Base-by-base conservation (phyloP, 2,329 filamentous ascomycete genomes). In the Emergomyces africanus region DNA sequence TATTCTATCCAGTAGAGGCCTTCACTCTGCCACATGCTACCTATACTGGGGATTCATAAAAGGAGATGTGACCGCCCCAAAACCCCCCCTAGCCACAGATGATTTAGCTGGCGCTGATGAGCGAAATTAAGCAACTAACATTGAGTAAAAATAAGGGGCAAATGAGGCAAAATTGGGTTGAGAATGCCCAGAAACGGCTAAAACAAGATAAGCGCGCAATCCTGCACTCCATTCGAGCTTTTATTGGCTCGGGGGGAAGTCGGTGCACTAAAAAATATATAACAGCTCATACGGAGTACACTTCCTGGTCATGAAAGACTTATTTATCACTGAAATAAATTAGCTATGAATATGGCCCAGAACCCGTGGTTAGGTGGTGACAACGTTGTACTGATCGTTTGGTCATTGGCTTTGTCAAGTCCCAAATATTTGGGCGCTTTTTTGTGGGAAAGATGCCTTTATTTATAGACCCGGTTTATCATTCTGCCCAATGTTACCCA, bases 251-350 rank as follows among this genome's bases (percentile, higher is more conserved):
- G 6, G 20, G 23, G 48, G 25, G 23, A 50, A 70, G 68, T 10
- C 67, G 62, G 60, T 69, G 68, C 58, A 61, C 61, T 68, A 72
- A 67, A 63, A 35, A 70, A 59, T 57, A 66, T 68, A 54, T 66
- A 72, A 61, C 57, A 70, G 30, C 6, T 58, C 58, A 35, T 70
- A 30, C 30, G 30, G 30, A 30, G 30, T 30, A 67, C 67, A 70
- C 69, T 57, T 65, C 56, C 39, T 60, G 63, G 58, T 72, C 64
- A 42, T 68, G 69, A 58, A 72, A 58, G 15, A 35, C 33, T 8
- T 35, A n/a, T n/a, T n/a, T n/a, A n/a, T n/a, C n/a, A n/a, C n/a
- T n/a, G 6, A 30, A 30, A 30, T 30, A 3, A 30, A 3, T 30
- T 3, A 30, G 6, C 6, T 30, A 35, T 35, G 33, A 10, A 35